Percentiles rank a stretch among this genome's conserved stretches.
These are phyloP conservation scores for Rhodotorula sp. DNA, from an alignment of 1,284 basidiomycete genomes.

Conservation along the genomic window DNA sequence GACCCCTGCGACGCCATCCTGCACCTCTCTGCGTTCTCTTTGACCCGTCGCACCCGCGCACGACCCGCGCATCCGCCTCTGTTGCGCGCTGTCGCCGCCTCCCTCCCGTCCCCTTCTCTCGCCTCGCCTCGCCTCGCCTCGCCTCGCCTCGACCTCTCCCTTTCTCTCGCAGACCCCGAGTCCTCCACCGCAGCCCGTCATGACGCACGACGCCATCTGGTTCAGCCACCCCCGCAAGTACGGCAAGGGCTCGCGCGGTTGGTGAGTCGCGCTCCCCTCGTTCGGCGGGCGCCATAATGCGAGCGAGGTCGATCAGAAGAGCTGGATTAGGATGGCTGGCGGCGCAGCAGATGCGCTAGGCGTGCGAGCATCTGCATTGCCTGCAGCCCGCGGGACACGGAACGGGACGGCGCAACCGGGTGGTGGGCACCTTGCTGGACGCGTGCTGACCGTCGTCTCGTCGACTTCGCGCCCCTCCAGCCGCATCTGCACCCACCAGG, in stretches of 20 bases:
- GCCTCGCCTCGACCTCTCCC: neutral
- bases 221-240: constrained; percentile 90
- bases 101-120: neutral
- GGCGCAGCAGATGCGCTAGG: too few species aligned
- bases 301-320: neutral
- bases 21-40: too few species aligned
- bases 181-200: constrained; percentile 54
- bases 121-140: neutral
- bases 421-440: neutral
- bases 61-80: neutral
- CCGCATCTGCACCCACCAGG: constrained; percentile 93
- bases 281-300: neutral
- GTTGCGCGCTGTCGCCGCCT: neutral
- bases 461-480: constrained; percentile 52
- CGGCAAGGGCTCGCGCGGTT: constrained; percentile 93
- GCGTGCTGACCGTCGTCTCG: neutral
- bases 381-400: too few species aligned
- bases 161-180: neutral
- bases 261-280: constrained; percentile 57
- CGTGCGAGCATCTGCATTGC: too few species aligned
- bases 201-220: constrained; percentile 91
- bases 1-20: neutral
- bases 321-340: neutral
- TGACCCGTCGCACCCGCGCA: too few species aligned
- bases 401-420: neutral